These are phyloP conservation scores for Talaromyces sp. DNA, from an alignment of 2,329 filamentous ascomycete genomes.

Conservation along the genomic window DNA sequence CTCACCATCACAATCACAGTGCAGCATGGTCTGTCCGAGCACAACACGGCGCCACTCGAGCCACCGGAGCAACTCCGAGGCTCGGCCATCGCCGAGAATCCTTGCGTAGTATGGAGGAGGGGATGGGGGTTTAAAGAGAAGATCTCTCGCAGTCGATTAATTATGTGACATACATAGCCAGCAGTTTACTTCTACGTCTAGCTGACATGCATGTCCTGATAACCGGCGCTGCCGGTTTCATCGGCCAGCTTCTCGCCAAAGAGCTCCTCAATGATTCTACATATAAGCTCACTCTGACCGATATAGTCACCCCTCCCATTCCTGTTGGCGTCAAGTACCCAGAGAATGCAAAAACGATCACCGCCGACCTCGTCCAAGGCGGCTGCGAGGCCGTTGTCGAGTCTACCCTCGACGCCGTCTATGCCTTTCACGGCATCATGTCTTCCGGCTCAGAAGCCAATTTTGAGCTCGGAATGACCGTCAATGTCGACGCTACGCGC, in stretches of 20 bases:
- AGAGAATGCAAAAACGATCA: conserved; percentile 46
- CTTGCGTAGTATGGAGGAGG: background rate
- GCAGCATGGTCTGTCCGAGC: background rate
- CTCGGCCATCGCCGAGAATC: background rate
- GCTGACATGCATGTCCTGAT: conserved; percentile 50
- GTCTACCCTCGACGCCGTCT: conserved; percentile 48
- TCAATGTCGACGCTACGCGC: conserved; percentile 58
- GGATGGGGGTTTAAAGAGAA: background rate
- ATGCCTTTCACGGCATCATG: conserved; percentile 65
- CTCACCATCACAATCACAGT: background rate
- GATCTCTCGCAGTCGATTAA: background rate
- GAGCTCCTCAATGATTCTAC: conserved; percentile 48
- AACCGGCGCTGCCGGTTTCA: conserved; percentile 60
- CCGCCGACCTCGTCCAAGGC: conserved; percentile 48
- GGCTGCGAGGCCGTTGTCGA: conserved; percentile 31
- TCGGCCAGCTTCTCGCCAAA: conserved; percentile 56
- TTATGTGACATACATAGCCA: background rate
- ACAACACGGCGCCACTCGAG: background rate
- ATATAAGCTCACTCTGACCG: conserved; percentile 50
- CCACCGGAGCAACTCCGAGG: conserved; percentile 12
- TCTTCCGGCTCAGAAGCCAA: conserved; percentile 58
- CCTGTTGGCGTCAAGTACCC: conserved; percentile 45
- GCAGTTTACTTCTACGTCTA: background rate
- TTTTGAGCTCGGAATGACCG: conserved; percentile 53
- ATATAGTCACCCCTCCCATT: conserved; percentile 50